These are phyloP conservation scores for Cryptosporidium baileyi DNA, from an alignment of 169 alveolate genomes.

Conservation along the genomic window DNA sequence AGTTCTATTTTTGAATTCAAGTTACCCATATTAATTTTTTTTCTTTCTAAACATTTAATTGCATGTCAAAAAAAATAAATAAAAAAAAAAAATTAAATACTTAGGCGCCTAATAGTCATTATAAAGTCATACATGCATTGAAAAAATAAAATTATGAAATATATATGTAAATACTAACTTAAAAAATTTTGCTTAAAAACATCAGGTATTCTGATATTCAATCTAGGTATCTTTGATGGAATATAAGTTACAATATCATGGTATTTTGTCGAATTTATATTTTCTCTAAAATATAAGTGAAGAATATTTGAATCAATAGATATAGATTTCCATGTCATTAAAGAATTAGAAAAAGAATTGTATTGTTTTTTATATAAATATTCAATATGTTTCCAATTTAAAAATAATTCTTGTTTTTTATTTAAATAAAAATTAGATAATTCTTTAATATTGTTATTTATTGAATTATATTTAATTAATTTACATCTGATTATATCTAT, in stretches of 20 bases:
- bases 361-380: background rate
- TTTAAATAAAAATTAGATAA: background rate
- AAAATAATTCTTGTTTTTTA: conserved; percentile 5
- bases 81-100: too few species aligned
- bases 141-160: too few species aligned
- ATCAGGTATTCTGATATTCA: conserved; percentile 36
- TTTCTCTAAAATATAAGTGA: background rate
- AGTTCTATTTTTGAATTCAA: too few species aligned
- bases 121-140: too few species aligned
- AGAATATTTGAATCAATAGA: conserved; percentile 20
- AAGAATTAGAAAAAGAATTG: background rate
- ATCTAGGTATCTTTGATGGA: conserved; percentile 21
- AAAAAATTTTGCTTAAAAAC: background rate
- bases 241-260: conserved; percentile 10
- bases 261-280: background rate
- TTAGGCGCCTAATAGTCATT: too few species aligned
- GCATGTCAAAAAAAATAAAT: too few species aligned
- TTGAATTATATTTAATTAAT: conserved; percentile 24
- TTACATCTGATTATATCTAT: background rate
- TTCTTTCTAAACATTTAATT: too few species aligned
- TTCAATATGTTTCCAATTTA: conserved; percentile 30
- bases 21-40: too few species aligned
- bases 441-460: background rate
- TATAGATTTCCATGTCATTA: conserved; percentile 40
- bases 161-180: too few species aligned